Evolutionary conservation across 2,329 filamentous ascomycete genomes (phyloP).

Genomic region (Amylocarpus encephaloides): DNA sequence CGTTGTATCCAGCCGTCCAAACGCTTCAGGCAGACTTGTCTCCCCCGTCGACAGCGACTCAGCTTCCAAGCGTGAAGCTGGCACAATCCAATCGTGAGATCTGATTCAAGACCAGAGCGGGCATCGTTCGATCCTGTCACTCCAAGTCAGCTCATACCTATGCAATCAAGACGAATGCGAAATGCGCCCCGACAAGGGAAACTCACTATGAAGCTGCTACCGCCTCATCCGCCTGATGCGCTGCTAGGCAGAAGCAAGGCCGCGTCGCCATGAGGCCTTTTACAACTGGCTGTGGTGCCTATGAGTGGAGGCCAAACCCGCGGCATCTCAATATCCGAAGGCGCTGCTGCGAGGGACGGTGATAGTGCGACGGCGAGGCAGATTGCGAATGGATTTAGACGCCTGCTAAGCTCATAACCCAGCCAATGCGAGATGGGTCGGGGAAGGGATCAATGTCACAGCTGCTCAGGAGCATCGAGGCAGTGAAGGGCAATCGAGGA

Average conservation of each 20-base stretch:
- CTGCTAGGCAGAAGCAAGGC: not conserved
- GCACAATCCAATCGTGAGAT: slow-evolving; percentile 10
- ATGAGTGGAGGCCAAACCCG: not conserved
- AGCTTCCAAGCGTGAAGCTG: slow-evolving; percentile 9
- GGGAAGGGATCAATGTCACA: slow-evolving; percentile 9
- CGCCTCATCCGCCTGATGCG: not conserved
- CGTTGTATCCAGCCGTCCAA: slow-evolving; percentile 12
- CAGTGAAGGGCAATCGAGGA: slow-evolving; percentile 9
- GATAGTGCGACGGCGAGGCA: slow-evolving; percentile 16
- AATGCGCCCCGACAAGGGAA: not conserved
- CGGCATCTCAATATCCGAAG: slow-evolving; percentile 2
- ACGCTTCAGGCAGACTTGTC: slow-evolving; percentile 14
- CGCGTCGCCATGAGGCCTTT: not conserved
- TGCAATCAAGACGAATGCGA: slow-evolving; percentile 4
- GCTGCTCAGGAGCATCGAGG: slow-evolving; percentile 9
- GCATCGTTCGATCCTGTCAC: slow-evolving; percentile 9
- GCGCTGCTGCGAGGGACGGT: slow-evolving; percentile 7
- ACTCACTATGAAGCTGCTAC: not conserved
- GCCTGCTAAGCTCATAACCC: slow-evolving; percentile 16
- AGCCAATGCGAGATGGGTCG: slow-evolving; percentile 12
- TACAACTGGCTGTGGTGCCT: not conserved
- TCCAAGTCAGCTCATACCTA: slow-evolving; percentile 12
- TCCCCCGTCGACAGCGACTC: slow-evolving; percentile 13
- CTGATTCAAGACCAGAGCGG: too few species aligned
- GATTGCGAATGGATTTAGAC: slow-evolving; percentile 13